These are phyloP conservation scores for Macadamia tetraphylla DNA, from an alignment of 164 flowering plant genomes.

Conservation along the genomic window DNA sequence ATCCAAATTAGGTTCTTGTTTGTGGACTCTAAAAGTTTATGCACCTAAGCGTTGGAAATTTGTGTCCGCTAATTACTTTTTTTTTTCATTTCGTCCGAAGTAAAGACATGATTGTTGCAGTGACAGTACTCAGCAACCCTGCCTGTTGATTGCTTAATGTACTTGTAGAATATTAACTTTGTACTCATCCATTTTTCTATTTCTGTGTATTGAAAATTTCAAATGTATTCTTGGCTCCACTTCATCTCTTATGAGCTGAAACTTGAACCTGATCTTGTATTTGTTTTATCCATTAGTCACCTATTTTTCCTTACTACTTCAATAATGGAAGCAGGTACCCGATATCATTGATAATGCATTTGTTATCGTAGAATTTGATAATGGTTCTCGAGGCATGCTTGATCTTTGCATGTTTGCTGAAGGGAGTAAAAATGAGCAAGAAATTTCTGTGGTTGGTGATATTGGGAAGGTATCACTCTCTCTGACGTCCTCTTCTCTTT, in stretches of 20 bases:
- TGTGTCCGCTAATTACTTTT: no score
- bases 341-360: constrained; percentile 95
- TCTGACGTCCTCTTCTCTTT: not conserved
- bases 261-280: not conserved
- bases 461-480: constrained; percentile 60
- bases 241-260: not conserved
- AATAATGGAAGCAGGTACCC: constrained; percentile 55
- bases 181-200: not conserved
- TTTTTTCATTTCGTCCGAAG: no score
- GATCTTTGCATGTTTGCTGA: constrained; percentile 99
- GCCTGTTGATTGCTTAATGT: not conserved
- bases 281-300: not conserved
- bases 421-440: constrained; percentile 97
- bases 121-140: not conserved
- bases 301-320: constrained; percentile 1
- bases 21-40: no score
- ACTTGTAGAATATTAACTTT: not conserved
- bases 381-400: constrained; percentile 87
- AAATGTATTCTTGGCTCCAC: not conserved
- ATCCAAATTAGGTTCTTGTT: no score
- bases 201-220: not conserved
- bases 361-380: constrained; percentile 85
- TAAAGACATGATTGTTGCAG: no score
- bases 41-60: no score
- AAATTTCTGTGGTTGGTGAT: constrained; percentile 90